Percentiles rank a stretch among this genome's conserved stretches.
Conservation (phyloP, 169 alveolate species). For the Babesia microti region DNA sequence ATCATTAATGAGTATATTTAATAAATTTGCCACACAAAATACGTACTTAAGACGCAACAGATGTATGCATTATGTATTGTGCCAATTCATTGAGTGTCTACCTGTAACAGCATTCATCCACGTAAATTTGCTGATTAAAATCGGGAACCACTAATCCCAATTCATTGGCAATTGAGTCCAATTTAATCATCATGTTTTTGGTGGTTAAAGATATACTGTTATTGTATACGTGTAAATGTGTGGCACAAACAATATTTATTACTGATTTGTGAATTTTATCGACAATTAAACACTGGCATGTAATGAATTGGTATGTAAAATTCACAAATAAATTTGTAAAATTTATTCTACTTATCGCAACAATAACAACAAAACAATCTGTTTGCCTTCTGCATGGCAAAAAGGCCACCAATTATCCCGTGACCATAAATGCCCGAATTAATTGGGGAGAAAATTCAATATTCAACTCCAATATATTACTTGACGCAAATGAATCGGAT, state of each 20-base stretch:
- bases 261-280: too few relatives aligned
- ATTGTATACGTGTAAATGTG: too few relatives aligned
- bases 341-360: not conserved
- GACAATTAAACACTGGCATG: not conserved
- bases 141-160: slow-evolving; percentile 1
- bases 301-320: not conserved
- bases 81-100: not conserved
- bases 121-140: slow-evolving; percentile 2
- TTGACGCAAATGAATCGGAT: slow-evolving; percentile 6
- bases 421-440: slow-evolving; percentile 16
- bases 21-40: not conserved
- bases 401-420: slow-evolving; percentile 5
- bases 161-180: too few relatives aligned
- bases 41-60: not conserved
- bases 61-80: not conserved
- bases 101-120: slow-evolving; percentile 19
- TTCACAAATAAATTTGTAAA: not conserved
- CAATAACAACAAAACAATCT: not conserved
- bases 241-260: too few relatives aligned
- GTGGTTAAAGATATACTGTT: too few relatives aligned
- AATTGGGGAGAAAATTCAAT: slow-evolving; percentile 41
- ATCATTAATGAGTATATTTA: too few relatives aligned
- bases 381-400: not conserved
- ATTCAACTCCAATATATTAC: slow-evolving; percentile 17
- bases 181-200: too few relatives aligned